A percentile compares a stretch with the other conserved stretches of the same genome.
Evolutionary conservation across 495 filamentous ascomycete genomes (phyloP).

Genomic region (Aspergillus carlsbadensis): DNA sequence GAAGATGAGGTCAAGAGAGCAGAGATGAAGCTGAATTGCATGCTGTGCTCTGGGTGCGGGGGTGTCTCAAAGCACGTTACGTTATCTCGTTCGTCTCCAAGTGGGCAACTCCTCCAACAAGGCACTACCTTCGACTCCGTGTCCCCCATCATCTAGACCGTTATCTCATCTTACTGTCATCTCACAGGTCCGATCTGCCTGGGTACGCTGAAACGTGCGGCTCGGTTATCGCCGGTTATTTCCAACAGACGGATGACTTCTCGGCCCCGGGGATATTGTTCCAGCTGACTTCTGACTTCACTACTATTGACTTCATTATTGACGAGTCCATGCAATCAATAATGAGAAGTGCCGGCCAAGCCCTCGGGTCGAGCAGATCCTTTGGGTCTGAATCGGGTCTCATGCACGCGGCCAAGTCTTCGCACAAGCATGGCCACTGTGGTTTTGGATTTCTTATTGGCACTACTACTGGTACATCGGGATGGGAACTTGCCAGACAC

Average conservation of each 20-base stretch:
- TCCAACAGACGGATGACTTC: background rate
- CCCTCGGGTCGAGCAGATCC: background rate
- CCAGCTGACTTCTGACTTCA: conserved; percentile 13
- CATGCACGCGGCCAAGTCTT: background rate
- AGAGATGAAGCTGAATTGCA: background rate
- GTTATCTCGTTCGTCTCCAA: conserved; percentile 3
- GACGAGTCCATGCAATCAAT: background rate
- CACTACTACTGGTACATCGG: background rate
- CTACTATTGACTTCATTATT: background rate
- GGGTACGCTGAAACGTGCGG: background rate
- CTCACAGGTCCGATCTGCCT: too few relatives aligned
- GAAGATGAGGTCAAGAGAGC: background rate
- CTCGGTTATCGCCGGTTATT: conserved; percentile 10
- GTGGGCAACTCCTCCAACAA: background rate
- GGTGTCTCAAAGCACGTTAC: conserved; percentile 1
- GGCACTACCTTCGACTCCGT: background rate
- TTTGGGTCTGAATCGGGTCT: background rate
- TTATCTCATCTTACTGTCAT: background rate
- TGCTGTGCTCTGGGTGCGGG: background rate
- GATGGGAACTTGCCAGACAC: background rate
- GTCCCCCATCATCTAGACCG: background rate
- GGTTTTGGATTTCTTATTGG: background rate
- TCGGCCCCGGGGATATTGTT: background rate
- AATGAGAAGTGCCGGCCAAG: background rate
- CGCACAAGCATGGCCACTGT: background rate